A percentile compares a stretch with the other conserved stretches of the same genome.
Conservation (phyloP, 257 asterid genomes). For the Solanum virginianum region DNA sequence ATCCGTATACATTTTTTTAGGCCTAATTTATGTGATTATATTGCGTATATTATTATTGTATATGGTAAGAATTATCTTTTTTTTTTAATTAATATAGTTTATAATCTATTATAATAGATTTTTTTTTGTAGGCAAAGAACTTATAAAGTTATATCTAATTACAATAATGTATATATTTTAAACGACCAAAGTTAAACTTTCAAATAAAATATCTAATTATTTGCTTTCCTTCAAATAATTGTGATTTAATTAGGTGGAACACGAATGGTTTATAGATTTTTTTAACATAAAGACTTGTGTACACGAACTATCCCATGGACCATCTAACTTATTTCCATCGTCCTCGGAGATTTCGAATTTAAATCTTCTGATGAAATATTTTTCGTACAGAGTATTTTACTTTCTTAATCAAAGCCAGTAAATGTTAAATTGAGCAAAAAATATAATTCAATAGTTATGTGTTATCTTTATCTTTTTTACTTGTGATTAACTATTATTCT, state of each 20-base stretch:
- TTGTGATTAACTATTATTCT: too few relatives aligned
- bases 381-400: too few relatives aligned
- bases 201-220: not conserved
- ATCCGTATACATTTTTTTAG: accelerated
- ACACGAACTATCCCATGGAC: not conserved
- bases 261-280: not conserved
- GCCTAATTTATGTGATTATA: too few relatives aligned
- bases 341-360: not conserved
- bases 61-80: not conserved
- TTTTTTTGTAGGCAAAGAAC: not conserved
- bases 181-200: not conserved
- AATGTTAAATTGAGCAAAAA: too few relatives aligned
- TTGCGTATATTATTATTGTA: not conserved
- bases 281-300: not conserved
- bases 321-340: not conserved
- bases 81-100: not conserved
- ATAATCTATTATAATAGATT: not conserved
- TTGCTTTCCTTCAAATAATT: not conserved
- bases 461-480: too few relatives aligned
- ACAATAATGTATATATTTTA: not conserved
- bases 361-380: not conserved
- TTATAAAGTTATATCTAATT: not conserved
- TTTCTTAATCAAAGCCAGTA: not conserved
- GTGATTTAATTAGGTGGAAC: not conserved
- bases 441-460: too few relatives aligned